Evolutionary conservation across 106 monocot species (phyloP).

Genomic region (Narthecium ossifragum): DNA sequence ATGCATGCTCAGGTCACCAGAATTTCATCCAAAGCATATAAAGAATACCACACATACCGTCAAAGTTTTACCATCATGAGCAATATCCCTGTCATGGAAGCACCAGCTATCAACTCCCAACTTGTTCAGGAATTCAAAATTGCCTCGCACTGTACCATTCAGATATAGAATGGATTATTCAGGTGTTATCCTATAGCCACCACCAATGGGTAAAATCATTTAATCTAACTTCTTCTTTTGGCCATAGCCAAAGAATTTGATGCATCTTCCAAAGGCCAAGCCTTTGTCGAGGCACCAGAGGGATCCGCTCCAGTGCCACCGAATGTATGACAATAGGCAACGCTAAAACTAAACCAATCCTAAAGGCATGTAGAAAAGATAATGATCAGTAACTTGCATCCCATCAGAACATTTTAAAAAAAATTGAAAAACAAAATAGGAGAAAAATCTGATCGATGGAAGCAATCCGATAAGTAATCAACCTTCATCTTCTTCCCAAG

Average conservation of each 20-base stretch:
- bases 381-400: neutral
- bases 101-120: constrained; percentile 92
- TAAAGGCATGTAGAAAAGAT: constrained; percentile 5
- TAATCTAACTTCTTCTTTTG: constrained; percentile 82
- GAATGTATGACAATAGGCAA: constrained; percentile 98
- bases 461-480: neutral
- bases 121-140: constrained; percentile 93
- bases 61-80: constrained; percentile 90
- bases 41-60: constrained; percentile 27
- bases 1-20: too few species aligned
- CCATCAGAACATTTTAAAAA: neutral
- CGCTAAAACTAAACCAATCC: constrained; percentile 98
- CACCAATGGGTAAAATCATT: neutral
- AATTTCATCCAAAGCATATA: neutral
- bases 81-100: constrained; percentile 98
- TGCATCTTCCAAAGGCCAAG: constrained; percentile 98
- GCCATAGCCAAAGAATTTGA: constrained; percentile 90
- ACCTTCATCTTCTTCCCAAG: constrained; percentile 99
- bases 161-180: neutral
- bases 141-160: constrained; percentile 67
- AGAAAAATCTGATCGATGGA: neutral
- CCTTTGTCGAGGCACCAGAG: constrained; percentile 88
- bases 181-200: neutral
- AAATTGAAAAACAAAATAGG: neutral
- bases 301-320: constrained; percentile 90